Evolutionary conservation across 805 yeast species (phyloP), one percentile per base, ranked within the genome.

Genomic region (Lipomyces japonicus): DNA sequence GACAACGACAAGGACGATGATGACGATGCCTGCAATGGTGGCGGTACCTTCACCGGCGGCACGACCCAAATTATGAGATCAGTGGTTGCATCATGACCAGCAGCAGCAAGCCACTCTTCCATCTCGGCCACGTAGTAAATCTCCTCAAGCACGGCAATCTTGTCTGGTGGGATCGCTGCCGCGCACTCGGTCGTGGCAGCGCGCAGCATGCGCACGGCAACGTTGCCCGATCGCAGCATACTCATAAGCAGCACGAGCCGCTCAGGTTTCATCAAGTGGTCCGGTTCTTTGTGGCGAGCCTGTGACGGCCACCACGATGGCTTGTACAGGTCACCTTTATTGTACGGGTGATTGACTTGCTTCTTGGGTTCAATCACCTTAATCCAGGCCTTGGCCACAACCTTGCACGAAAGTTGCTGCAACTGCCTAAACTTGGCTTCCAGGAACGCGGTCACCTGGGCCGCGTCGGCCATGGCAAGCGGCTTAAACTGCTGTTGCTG

Each of bases 221-320:
- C 47, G 18, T 32, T 25, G 19, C 44, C 44, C 14, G 46, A 48
- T 3, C 48, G 39, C 23, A 56, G 47, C 44, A 57, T 57, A 16
- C 55, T 30, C 3, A 75, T 66, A 61, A 85, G 65, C 22, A 84
- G 65, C 3, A 60, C 61, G 18, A 82, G 60, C 46, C 93, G 68
- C 58, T 80, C 83, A 1, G 66, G 68, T 61, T 81, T 84, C 50
- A 71, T 73, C 50, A 85, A 67, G 66, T 85, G 91, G 62, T 84
- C 91, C 0, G 91, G 91, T 61, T 84, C 90, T 39, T 70, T 72
- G 65, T 84, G 91, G 32, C 77, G 68, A 1, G 81, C 76, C 10
- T 55, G 49, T 0, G 38, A 32, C 0, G 90, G 90, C 93, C 93
- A 84, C 90, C 90, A 84, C 3, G 62, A 60, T 0, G 91, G 93